Evolutionary conservation across 192 early-diverging fungal species (phyloP), one percentile per base, ranked within the genome.

Genomic region (Backusella australiensis): DNA sequence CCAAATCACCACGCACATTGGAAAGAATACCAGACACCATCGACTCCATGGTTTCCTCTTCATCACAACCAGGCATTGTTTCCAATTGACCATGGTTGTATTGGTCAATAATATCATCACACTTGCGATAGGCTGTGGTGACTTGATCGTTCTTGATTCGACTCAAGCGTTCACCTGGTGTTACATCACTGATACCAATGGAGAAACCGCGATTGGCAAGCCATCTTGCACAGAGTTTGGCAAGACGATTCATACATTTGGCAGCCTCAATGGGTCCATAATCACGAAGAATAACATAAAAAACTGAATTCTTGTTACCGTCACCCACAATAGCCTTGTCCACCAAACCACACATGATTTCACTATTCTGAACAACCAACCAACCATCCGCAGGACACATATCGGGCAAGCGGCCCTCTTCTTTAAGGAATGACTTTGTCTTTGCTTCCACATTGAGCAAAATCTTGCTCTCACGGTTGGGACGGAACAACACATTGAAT

Each of bases 141-240:
- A 99, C 93, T 29, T 91, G 84, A 1, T 85, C 80, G 67, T 96
- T 91, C 85, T 98, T 99, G 79, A 91, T 90, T 38, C 86, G 81
- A 5, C 89, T 76, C 42, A 99, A 88, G 53, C 84, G 81, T n/a
- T 86, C 85, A 14, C 94, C 94, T 3, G 98, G 96, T 69, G 91
- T 94, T 29, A 99, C 97, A 87, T 99, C 98, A 73, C 95, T 94
- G 56, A 99, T 96, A 63, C 98, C 98, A 72, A 99, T 99, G 4
- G 97, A 98, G 81, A 99, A 99, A 53, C 98, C 98, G 71, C 92
- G 90, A 79, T 97, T 95, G 0, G 91, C 93, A 85, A 73, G 49
- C 67, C 67, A 78, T 46, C 71, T 63, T 7, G 71, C 71, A 49
- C 76, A 77, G 2, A 68, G 44, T 84, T 97, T 98, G 35, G 96